Conservation (phyloP, 106 monocot genomes). For the Ottelia alismoides region DNA sequence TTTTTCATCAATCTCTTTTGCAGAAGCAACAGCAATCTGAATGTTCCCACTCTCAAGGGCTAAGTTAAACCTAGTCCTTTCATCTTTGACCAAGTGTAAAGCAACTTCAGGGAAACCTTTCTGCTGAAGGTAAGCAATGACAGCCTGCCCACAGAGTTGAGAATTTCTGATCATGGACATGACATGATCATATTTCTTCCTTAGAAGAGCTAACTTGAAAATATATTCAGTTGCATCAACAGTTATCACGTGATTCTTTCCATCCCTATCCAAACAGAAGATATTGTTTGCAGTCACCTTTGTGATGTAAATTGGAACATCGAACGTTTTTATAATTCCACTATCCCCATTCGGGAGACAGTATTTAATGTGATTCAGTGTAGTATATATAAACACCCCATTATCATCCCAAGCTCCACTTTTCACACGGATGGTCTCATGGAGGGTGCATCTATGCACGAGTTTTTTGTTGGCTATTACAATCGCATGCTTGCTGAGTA, state of each 20-base stretch:
- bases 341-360: conserved; percentile 85
- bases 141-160: conserved; percentile 77
- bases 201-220: conserved; percentile 71
- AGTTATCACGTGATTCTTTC: conserved; percentile 37
- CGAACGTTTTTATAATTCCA: conserved; percentile 78
- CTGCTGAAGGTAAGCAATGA: conserved; percentile 81
- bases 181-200: conserved; percentile 66
- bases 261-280: conserved; percentile 77
- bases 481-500: conserved; percentile 79
- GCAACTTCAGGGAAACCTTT: conserved; percentile 91
- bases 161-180: conserved; percentile 84
- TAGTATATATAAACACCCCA: conserved; percentile 83
- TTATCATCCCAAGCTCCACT: conserved; percentile 96
- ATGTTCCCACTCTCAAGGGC: conserved; percentile 89
- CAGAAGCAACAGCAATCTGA: conserved; percentile 86
- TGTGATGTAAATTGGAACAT: conserved; percentile 71
- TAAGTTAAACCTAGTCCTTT: conserved; percentile 74
- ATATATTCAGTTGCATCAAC: conserved; percentile 87
- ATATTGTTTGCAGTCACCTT: conserved; percentile 52
- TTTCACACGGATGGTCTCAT: conserved; percentile 87
- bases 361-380: conserved; percentile 83
- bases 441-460: conserved; percentile 61
- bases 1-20: conserved; percentile 88
- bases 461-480: conserved; percentile 75
- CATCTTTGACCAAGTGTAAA: conserved; percentile 85